These are phyloP conservation scores for Oryza brachyantha DNA, from an alignment of 176 grass and related monocot species.

Conservation along the genomic window DNA sequence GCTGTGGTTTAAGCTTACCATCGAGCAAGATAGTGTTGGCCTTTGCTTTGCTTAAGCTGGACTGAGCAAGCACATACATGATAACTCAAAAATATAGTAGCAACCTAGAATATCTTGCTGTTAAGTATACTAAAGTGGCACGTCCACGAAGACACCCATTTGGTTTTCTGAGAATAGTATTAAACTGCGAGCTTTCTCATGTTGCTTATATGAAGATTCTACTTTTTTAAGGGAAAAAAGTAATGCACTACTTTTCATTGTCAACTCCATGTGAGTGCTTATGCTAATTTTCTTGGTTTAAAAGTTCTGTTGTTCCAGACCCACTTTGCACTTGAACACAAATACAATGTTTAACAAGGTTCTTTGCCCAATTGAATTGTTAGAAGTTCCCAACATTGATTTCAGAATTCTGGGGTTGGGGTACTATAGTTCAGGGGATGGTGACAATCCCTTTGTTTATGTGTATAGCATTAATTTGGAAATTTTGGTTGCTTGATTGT, in stretches of 20 bases:
- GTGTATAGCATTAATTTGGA: not conserved
- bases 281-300: not conserved
- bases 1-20: not conserved
- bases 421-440: not conserved
- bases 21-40: not conserved
- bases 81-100: not conserved
- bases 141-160: not conserved
- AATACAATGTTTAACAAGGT: not conserved
- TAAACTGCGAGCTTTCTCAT: conserved; percentile 4
- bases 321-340: not conserved
- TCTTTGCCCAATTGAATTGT: conserved; percentile 1
- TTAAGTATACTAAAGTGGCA: not conserved
- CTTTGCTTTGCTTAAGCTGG: not conserved
- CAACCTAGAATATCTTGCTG: not conserved
- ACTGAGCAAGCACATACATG: too few species aligned
- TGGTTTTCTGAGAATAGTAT: not conserved
- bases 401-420: not conserved
- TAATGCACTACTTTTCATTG: not conserved
- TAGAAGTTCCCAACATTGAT: not conserved
- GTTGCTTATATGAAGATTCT: not conserved
- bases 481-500: conserved; percentile 41
- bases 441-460: not conserved
- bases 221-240: not conserved
- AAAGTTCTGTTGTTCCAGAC: not conserved
- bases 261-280: conserved; percentile 1